A percentile compares a stretch with the other conserved stretches of the same genome.
Conservation (phyloP, 768 basidiomycete species). For the Calocybe indica region DNA sequence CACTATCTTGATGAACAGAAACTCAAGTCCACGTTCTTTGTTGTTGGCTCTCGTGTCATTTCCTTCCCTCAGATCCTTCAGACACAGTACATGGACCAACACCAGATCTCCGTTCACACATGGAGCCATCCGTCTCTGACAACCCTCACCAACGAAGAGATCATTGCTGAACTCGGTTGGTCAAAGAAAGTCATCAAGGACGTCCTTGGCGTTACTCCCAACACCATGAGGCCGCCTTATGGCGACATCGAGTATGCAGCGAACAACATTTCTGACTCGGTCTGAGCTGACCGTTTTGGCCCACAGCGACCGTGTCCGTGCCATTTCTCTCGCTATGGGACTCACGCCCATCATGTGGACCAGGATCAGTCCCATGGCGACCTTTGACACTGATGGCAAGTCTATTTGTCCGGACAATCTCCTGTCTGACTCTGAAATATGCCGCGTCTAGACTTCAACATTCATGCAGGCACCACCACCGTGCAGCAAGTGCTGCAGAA, state of each 20-base stretch:
- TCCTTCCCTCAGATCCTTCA: slow-evolving; percentile 67
- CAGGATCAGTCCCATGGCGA: slow-evolving; percentile 47
- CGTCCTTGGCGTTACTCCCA: slow-evolving; percentile 71
- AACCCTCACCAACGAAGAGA: slow-evolving; percentile 68
- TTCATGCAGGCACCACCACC: slow-evolving; percentile 55
- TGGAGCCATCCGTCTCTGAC: slow-evolving; percentile 75
- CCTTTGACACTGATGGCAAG: slow-evolving; percentile 68
- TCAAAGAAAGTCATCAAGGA: slow-evolving; percentile 81
- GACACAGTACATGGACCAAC: slow-evolving; percentile 67
- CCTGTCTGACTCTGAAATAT: slow-evolving; percentile 6
- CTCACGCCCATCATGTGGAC: slow-evolving; percentile 85
- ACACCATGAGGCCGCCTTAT: slow-evolving; percentile 77
- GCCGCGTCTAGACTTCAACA: slow-evolving; percentile 61
- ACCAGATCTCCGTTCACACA: slow-evolving; percentile 69
- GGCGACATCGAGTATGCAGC: slow-evolving; percentile 66
- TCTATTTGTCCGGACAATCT: slow-evolving; percentile 3
- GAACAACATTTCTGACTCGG: background rate
- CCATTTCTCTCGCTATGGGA: slow-evolving; percentile 78
- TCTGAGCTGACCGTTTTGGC: slow-evolving; percentile 8
- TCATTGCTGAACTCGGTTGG: slow-evolving; percentile 89
- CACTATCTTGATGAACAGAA: slow-evolving; percentile 57
- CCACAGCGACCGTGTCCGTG: slow-evolving; percentile 76
- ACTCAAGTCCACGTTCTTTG: slow-evolving; percentile 82
- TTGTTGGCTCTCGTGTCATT: slow-evolving; percentile 76
- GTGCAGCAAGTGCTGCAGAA: slow-evolving; percentile 59